Percentiles rank a stretch among this genome's conserved stretches.
Conservation (phyloP, 441 rosid genomes). For the Pelargonium cotyledonis region DNA sequence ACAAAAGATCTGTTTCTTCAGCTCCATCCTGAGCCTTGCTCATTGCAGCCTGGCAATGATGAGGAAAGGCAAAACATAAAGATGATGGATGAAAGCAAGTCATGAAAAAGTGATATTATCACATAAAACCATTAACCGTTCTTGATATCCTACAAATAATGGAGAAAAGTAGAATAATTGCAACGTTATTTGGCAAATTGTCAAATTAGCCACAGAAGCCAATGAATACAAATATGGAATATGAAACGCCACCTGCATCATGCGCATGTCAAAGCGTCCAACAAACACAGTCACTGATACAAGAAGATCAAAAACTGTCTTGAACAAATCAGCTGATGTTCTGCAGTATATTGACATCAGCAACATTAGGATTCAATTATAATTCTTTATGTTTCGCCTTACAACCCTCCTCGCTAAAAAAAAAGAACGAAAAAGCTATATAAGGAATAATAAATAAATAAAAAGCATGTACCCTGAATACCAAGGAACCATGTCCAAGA, state of each 20-base stretch:
- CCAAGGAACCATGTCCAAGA: conserved; percentile 99
- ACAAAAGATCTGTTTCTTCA: conserved; percentile 53
- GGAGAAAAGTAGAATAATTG: background rate
- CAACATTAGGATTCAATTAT: conserved; percentile 10
- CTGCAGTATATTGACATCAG: conserved; percentile 43
- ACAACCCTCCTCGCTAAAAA: background rate
- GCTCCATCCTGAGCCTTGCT: conserved; percentile 47
- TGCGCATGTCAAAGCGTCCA: conserved; percentile 99
- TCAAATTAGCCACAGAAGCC: background rate
- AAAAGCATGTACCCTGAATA: conserved; percentile 71
- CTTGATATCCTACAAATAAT: background rate
- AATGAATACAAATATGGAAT: background rate
- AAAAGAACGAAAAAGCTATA: background rate
- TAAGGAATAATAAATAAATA: background rate
- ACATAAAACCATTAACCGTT: background rate
- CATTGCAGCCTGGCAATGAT: conserved; percentile 77
- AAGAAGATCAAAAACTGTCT: conserved; percentile 94
- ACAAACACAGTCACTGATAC: conserved; percentile 96
- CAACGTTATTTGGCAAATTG: background rate
- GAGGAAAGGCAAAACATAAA: no score
- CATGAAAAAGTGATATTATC: no score
- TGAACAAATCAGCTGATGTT: conserved; percentile 98
- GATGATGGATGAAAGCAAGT: no score
- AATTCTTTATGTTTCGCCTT: conserved; percentile 7
- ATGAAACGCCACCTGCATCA: conserved; percentile 80